Base-by-base conservation (phyloP, 805 yeast species). In the Starmerella geochares region DNA sequence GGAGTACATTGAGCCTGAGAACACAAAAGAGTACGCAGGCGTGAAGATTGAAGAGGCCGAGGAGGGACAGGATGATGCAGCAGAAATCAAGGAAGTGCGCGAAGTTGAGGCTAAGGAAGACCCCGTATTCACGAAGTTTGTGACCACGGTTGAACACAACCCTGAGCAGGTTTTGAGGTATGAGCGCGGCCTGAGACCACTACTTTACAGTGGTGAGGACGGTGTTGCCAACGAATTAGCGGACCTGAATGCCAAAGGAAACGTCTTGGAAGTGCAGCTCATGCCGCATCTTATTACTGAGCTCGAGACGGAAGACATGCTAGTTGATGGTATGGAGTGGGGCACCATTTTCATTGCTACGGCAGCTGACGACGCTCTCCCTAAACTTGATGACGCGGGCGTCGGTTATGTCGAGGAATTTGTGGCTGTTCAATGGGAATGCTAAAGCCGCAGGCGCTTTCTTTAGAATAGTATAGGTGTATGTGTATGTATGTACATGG, bases 281-380 rank as follows among this genome's bases (percentile, higher is more conserved):
- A 90, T 90, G 96, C 98, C 98, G 2, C 86, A 86, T 63, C 78
- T 87, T 47, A 90, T 92, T 47, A 71, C 85, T 46, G 90, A 86
- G 60, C 71, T 92, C 40, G 96, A 90, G 62, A 60, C 64, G 14
- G 68, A 64, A 45, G 67, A 58, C 61, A 64, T 50, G 59, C 68
- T 83, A 2, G 59, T 74, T 38, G 78, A 78, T 31, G 96, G 97
- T 11, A 90, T 90, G 94, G 94, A 90, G 54, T 92, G 98, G 98
- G 97, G 96, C 1, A 84, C 97, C 0, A 83, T 92, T 27, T 68
- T 86, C 23, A 83, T 90, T 1, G 84, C 80, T 37, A 85, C 96
- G 0, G 87, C 85, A 57, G 65, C 67, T 7, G 80, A 78, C 55
- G 94, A 85, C 61, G 66, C 71, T 14, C 81, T 86, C 5, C 64